A percentile compares a stretch with the other conserved stretches of the same genome.
These are phyloP conservation scores for Cryphonectria carpinicola DNA, from an alignment of 2,329 filamentous ascomycete genomes.

Conservation along the genomic window DNA sequence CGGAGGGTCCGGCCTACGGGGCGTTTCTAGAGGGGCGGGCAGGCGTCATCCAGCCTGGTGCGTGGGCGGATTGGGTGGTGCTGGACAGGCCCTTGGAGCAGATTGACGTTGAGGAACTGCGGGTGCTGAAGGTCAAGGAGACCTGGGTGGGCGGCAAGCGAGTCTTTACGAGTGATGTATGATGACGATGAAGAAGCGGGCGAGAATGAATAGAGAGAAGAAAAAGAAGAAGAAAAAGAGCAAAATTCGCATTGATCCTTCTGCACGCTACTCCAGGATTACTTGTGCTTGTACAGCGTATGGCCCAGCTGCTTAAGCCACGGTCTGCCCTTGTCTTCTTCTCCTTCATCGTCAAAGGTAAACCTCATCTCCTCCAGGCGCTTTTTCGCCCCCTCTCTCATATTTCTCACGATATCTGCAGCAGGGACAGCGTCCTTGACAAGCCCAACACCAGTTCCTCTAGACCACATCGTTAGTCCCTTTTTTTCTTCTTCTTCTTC, in stretches of 20 bases:
- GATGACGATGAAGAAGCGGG: neutral
- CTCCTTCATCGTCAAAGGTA: conserved; percentile 27
- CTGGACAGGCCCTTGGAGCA: conserved; percentile 60
- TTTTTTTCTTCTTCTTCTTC: neutral
- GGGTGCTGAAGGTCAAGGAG: conserved; percentile 60
- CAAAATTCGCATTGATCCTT: neutral
- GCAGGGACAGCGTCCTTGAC: conserved; percentile 47
- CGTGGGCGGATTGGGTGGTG: conserved; percentile 73
- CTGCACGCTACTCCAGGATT: neutral
- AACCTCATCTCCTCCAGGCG: conserved; percentile 39
- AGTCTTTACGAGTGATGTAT: conserved; percentile 47
- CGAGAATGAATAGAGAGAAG: neutral
- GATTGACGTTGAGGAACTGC: conserved; percentile 55
- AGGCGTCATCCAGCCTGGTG: conserved; percentile 62
- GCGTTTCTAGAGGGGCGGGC: conserved; percentile 62
- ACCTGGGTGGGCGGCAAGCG: conserved; percentile 68
- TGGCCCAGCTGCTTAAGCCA: conserved; percentile 29
- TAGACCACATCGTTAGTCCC: conserved; percentile 25
- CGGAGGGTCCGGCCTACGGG: conserved; percentile 60
- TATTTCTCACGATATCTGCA: conserved; percentile 48
- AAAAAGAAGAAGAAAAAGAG: neutral
- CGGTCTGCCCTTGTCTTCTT: conserved; percentile 20
- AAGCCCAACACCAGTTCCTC: conserved; percentile 50
- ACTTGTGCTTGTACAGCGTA: conserved; percentile 27
- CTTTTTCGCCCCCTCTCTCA: conserved; percentile 42